Percentiles rank a stretch among this genome's conserved stretches.
These are phyloP conservation scores for Balansia obtecta DNA, from an alignment of 2,329 filamentous ascomycete species.

Conservation along the genomic window DNA sequence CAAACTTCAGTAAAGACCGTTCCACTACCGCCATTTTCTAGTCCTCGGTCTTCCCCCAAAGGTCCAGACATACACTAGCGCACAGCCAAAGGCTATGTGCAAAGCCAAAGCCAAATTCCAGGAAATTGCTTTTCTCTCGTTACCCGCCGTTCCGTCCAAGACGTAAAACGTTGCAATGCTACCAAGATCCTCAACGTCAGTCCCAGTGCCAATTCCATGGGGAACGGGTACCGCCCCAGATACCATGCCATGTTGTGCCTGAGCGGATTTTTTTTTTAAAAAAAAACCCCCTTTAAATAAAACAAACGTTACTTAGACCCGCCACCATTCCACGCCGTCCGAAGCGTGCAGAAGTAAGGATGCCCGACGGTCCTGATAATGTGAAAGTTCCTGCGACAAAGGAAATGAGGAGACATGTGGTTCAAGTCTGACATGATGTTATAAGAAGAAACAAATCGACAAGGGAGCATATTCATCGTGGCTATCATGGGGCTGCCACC, in stretches of 20 bases:
- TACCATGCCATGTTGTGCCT: neutral
- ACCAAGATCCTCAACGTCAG: neutral
- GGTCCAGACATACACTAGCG: too few species aligned
- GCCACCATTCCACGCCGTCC: neutral
- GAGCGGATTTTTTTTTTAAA: neutral
- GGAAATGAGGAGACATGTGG: conserved; percentile 10
- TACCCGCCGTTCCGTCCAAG: neutral
- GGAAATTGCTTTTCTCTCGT: neutral
- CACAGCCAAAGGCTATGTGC: neutral
- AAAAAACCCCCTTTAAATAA: neutral
- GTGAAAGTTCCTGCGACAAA: conserved; percentile 1
- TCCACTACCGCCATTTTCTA: neutral
- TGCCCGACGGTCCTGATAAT: conserved; percentile 1
- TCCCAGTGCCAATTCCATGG: neutral
- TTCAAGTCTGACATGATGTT: conserved; percentile 5
- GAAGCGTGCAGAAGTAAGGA: conserved; percentile 1
- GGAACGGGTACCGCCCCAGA: neutral
- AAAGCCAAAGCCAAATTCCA: neutral
- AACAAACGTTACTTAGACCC: neutral
- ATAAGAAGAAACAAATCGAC: conserved; percentile 17
- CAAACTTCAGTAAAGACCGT: neutral
- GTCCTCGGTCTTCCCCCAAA: neutral
- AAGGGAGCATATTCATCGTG: conserved; percentile 21
- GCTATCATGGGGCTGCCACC: conserved; percentile 31
- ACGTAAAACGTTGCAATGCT: neutral